Evolutionary conservation across 768 basidiomycete genomes (phyloP).

Genomic region (Lentinula guzmanii): DNA sequence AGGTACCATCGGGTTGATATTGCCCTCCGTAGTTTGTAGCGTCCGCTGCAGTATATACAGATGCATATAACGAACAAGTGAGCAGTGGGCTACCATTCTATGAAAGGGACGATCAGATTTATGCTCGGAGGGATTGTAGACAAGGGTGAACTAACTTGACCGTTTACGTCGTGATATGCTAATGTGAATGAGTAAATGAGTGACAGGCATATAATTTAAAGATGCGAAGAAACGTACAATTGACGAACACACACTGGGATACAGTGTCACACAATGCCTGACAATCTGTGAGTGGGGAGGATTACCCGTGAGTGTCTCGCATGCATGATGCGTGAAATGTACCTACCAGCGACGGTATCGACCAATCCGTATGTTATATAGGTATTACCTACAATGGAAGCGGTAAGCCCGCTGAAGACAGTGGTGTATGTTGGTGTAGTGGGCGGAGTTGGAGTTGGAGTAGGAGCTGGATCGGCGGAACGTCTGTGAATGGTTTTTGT

Average conservation of each 20-base stretch:
- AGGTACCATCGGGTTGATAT: conserved; percentile 33
- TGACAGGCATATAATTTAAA: too few relatives aligned
- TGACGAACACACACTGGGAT: conserved; percentile 23
- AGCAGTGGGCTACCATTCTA: conserved; percentile 28
- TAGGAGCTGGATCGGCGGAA: conserved; percentile 1
- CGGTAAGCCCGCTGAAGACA: conserved; percentile 21
- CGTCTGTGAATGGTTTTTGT: neutral
- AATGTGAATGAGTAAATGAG: neutral
- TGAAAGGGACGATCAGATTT: neutral
- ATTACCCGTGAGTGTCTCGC: too few relatives aligned
- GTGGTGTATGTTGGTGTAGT: neutral
- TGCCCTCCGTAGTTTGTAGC: conserved; percentile 38
- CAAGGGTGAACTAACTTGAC: conserved; percentile 17
- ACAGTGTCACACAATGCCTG: conserved; percentile 25
- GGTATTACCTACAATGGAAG: conserved; percentile 23
- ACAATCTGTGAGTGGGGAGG: conserved; percentile 14
- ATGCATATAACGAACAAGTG: conserved; percentile 27
- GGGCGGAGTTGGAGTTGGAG: conserved; percentile 13
- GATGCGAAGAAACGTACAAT: conserved; percentile 18
- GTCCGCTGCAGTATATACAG: conserved; percentile 27
- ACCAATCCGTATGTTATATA: conserved; percentile 30
- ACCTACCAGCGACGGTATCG: conserved; percentile 23
- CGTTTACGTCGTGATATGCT: conserved; percentile 32
- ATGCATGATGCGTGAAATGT: neutral
- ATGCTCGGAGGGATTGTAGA: neutral